Conservation (phyloP, 2,329 filamentous ascomycete genomes). For the Arthrobotrys pseudoclavata region DNA sequence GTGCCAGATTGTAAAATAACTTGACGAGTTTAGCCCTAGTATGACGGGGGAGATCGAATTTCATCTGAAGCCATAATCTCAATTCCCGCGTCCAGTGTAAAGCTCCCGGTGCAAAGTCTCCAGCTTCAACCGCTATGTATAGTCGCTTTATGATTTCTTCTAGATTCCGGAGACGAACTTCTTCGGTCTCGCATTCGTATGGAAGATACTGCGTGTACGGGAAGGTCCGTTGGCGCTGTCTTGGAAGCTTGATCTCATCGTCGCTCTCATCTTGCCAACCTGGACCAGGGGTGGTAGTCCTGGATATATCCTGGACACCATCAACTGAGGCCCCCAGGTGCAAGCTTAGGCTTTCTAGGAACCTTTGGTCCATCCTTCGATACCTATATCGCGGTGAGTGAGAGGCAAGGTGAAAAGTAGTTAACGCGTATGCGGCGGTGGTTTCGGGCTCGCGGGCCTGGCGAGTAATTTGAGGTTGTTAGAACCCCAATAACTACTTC, state of each 20-base stretch:
- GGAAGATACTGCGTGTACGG: slow-evolving; percentile 92
- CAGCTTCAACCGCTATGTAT: slow-evolving; percentile 89
- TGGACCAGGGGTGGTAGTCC: slow-evolving; percentile 67
- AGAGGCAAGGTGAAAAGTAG: not conserved
- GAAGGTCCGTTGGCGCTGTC: slow-evolving; percentile 84
- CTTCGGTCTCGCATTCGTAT: slow-evolving; percentile 85
- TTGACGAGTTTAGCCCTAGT: slow-evolving; percentile 86
- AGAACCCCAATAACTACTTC: not conserved
- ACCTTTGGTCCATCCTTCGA: slow-evolving; percentile 45
- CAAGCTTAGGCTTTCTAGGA: slow-evolving; percentile 44
- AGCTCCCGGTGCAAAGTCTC: slow-evolving; percentile 93
- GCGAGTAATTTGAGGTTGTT: not conserved
- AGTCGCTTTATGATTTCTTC: slow-evolving; percentile 92
- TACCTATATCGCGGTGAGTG: not conserved
- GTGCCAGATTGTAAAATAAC: slow-evolving; percentile 92
- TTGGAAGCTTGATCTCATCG: slow-evolving; percentile 74
- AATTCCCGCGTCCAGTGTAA: slow-evolving; percentile 98
- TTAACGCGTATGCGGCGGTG: not conserved
- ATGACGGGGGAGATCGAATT: slow-evolving; percentile 93
- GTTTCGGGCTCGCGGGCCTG: not conserved
- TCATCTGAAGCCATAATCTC: slow-evolving; percentile 92
- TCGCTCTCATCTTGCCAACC: slow-evolving; percentile 69
- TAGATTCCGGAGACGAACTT: slow-evolving; percentile 81
- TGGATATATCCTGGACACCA: slow-evolving; percentile 57
- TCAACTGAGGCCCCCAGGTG: slow-evolving; percentile 34